These are phyloP conservation scores for Pythium dissotocum DNA, from an alignment of 352 stramenopile species.

Conservation along the genomic window DNA sequence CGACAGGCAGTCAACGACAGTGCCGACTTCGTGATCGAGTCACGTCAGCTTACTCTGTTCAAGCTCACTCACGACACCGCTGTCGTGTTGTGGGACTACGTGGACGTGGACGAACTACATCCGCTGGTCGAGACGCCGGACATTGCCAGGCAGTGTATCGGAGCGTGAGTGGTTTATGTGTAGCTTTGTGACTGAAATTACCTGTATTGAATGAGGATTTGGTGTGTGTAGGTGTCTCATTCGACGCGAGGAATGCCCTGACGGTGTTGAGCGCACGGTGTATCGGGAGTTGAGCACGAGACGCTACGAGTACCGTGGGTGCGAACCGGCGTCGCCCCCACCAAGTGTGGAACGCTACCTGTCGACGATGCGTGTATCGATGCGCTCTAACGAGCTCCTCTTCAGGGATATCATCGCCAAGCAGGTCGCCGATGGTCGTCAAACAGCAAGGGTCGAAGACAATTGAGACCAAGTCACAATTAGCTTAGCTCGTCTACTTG, in stretches of 20 bases:
- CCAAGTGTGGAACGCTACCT: constrained; percentile 5
- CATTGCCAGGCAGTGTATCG: constrained; percentile 21
- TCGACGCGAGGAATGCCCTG: constrained; percentile 8
- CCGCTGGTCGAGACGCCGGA: constrained; percentile 21
- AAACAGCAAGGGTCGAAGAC: not conserved
- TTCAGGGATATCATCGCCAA: constrained; percentile 9
- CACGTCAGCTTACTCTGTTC: constrained; percentile 27
- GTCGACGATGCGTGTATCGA: constrained; percentile 5
- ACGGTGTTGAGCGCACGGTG: constrained; percentile 12
- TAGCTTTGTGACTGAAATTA: not conserved
- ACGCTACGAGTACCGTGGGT: constrained; percentile 9
- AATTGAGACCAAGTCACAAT: not conserved
- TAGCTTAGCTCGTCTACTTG: not conserved
- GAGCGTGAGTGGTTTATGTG: constrained; percentile 9
- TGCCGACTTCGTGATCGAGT: constrained; percentile 27
- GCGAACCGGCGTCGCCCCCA: not conserved
- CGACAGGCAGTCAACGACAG: not conserved
- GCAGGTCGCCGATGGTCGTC: not conserved
- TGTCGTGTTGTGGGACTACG: constrained; percentile 34
- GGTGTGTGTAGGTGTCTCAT: constrained; percentile 9
- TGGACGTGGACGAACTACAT: constrained; percentile 35
- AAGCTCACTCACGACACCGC: constrained; percentile 23
- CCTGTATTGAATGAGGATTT: not conserved
- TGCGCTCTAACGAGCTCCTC: constrained; percentile 10
- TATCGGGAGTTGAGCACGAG: constrained; percentile 14